Evolutionary conservation across 2,329 filamentous ascomycete genomes (phyloP), one percentile per base, ranked within the genome.

Genomic region (Coleophoma crateriformis): DNA sequence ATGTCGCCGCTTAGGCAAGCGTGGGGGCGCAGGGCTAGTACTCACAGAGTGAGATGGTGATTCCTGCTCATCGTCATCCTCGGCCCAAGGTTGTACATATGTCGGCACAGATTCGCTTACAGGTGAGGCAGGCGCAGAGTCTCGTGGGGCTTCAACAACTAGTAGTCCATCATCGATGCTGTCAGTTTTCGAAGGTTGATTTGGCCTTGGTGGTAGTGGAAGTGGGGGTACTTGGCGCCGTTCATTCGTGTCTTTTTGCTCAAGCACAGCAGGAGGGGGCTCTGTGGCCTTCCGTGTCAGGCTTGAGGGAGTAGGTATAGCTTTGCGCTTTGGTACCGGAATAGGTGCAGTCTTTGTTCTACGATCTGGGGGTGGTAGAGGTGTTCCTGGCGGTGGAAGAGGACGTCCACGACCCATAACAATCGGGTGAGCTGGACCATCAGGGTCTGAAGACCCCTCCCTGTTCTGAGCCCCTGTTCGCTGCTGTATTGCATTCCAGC

Each of bases 321-420:
- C 76, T 59, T 86, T 89, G n/a, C 85, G 75, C 62, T 81, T 84
- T 3, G 84, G 79, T 1, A 84, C 73, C 27, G 73, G 73, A 51
- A 74, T 78, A 14, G 77, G 72, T 44, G 76, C 78, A 41, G 78
- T 77, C 61, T 79, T 81, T 7, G 79, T 76, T 50, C 73, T 78
- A 48, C 75, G 79, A 34, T 83, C 80, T 1, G 85, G 85, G 39
- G 75, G 80, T 2, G 90, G 90, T 1, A 95, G 74, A 3, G 90
- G 90, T 41, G 79, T 84, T 2, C 90, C 90, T 2, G 87, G 88
- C 8, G 90, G 89, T 43, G 89, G 90, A 15, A 95, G 72, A 1
- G 90, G 90, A 58, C 87, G 85, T 0, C 90, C 90, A 37, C 90
- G 79, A 1, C 90, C 90, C 72, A 95, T 90, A 3, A 64, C 56